Evolutionary conservation across 306 rosid species (phyloP), one percentile per base, ranked within the genome.

Genomic region (Cicer chorassanicum): DNA sequence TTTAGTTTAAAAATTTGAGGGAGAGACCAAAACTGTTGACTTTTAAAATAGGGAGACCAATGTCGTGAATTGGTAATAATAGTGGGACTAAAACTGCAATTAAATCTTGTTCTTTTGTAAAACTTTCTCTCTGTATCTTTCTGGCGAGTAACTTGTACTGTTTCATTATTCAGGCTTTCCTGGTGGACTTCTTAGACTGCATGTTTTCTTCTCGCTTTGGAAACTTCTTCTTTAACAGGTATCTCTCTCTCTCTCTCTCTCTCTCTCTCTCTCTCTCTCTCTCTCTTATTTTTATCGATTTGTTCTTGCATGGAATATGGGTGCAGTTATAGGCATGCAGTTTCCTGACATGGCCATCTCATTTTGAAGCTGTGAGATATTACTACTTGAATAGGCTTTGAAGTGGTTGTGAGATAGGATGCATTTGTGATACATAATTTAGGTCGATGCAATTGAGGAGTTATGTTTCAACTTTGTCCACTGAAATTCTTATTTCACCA

Each of bases 171-270:
- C 75, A 94, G 99, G 96, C 85, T 74, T 94, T 94, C 82, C 87
- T 94, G 73, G 99, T 94, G 83, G 99, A 94, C 81, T 86, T 94
- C 56, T 59, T 94, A 83, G 99, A 94, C 77, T 85, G 83, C 81
- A 67, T 92, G 80, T 85, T 92, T 78, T 92, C 97, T 9, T 94
- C 93, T 78, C 98, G 96, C 74, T 94, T 94, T 86, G 99, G 97
- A 68, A 94, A 94, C 79, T 94, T 94, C 93, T 88, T 94, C 64
- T 90, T 91, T 83, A 92, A 94, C 78, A 90, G 99, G 99, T 94
- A 87, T 36, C 44, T 84, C 72, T 44, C 68, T 82, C 29, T 21
- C 29, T 21, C 34, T 29, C 34, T 29, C 34, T 24, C 34, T 24
- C 34, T 24, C 49, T 84, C 72, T 44, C 68, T n/a, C n/a, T n/a